Conservation (phyloP, 371 early-diverging fungal species). For the Actinomortierella wolfii region DNA sequence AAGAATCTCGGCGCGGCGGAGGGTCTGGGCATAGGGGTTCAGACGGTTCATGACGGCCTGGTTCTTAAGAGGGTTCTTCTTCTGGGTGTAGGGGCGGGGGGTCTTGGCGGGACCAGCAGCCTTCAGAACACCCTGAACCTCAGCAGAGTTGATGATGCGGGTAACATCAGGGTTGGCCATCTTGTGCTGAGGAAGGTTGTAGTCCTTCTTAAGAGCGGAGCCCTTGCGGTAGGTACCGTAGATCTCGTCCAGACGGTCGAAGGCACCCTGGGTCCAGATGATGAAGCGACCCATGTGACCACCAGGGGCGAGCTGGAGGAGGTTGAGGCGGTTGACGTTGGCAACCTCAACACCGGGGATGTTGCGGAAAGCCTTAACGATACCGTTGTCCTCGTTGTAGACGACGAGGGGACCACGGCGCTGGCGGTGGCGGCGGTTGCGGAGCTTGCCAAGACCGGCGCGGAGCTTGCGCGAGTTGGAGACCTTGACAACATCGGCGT, state of each 20-base stretch:
- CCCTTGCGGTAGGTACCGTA: conserved; percentile 90
- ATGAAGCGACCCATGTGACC: conserved; percentile 99
- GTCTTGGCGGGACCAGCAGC: conserved; percentile 79
- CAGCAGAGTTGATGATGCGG: conserved; percentile 97
- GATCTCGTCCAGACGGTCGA: conserved; percentile 93
- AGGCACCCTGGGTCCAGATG: conserved; percentile 99
- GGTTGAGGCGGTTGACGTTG: conserved; percentile 93
- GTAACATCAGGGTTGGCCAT: conserved; percentile 95
- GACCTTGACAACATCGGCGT: conserved; percentile 97
- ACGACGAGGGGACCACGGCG: conserved; percentile 99
- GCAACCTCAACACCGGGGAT: conserved; percentile 98
- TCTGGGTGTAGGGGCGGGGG: conserved; percentile 92
- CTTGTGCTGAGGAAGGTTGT: conserved; percentile 88
- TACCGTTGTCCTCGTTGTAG: conserved; percentile 95
- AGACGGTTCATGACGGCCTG: conserved; percentile 90
- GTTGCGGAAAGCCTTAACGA: conserved; percentile 98
- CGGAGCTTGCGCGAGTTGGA: conserved; percentile 96
- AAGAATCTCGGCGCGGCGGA: conserved; percentile 85
- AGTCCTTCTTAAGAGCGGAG: conserved; percentile 93
- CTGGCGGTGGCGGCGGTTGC: conserved; percentile 99
- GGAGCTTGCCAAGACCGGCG: conserved; percentile 99
- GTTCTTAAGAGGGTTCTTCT: conserved; percentile 98
- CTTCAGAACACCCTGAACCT: conserved; percentile 95
- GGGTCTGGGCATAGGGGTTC: conserved; percentile 95
- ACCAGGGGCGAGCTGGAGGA: conserved; percentile 99